phyloP scores from a whole-genome alignment of 495 filamentous ascomycete species.

The Penicillium turbatum region DNA sequence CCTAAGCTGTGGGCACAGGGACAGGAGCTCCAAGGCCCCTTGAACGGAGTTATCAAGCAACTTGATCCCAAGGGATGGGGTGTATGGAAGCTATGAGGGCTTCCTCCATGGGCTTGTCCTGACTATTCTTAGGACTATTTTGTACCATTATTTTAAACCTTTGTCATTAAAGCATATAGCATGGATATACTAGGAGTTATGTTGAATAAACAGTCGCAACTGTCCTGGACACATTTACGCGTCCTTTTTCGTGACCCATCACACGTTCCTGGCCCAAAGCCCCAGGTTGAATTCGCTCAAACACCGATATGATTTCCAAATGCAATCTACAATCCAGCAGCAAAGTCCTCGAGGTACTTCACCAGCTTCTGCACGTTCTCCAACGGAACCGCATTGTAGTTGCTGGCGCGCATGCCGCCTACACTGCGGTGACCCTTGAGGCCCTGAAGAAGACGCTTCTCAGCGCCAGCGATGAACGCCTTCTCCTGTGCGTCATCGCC shows the following conservation, averaged over 20 bases:
- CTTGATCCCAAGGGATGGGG: slow-evolving; percentile 52
- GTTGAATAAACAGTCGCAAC: slow-evolving; percentile 27
- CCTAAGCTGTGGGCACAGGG: slow-evolving; percentile 69
- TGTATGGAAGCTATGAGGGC: slow-evolving; percentile 57
- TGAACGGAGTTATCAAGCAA: slow-evolving; percentile 52
- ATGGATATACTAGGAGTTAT: slow-evolving; percentile 23
- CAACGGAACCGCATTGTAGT: slow-evolving; percentile 60
- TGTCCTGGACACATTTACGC: slow-evolving; percentile 7
- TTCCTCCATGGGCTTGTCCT: background rate
- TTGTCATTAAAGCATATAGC: slow-evolving; percentile 18
- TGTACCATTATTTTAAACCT: slow-evolving; percentile 2
- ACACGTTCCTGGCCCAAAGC: slow-evolving; percentile 7
- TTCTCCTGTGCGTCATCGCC: slow-evolving; percentile 64
- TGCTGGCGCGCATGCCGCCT: slow-evolving; percentile 51
- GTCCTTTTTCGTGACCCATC: slow-evolving; percentile 14
- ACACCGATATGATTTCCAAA: slow-evolving; percentile 1
- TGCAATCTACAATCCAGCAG: slow-evolving; percentile 24
- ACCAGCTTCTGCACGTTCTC: slow-evolving; percentile 58
- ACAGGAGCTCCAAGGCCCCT: slow-evolving; percentile 64
- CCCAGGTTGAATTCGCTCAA: slow-evolving; percentile 17
- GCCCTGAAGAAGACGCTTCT: slow-evolving; percentile 52
- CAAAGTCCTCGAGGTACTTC: slow-evolving; percentile 58
- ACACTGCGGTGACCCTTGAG: slow-evolving; percentile 81
- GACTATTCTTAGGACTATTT: background rate
- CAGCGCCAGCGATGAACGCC: slow-evolving; percentile 66